Conservation (phyloP, 2,329 filamentous ascomycete species). For the Colletotrichum sp. region DNA sequence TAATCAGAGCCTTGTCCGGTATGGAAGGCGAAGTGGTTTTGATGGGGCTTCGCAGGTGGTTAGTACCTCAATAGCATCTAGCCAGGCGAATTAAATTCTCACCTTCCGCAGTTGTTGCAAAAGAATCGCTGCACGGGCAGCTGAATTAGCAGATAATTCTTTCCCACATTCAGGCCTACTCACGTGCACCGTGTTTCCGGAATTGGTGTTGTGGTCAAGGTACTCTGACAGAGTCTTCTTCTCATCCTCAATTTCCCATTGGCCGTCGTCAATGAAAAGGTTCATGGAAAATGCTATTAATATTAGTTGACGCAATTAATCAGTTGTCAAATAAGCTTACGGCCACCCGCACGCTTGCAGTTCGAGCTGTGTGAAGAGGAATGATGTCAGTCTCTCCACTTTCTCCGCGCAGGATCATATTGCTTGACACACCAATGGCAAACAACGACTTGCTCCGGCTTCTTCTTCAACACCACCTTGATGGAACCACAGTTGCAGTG, state of each 20-base stretch:
- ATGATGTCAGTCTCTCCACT: not conserved
- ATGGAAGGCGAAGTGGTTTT: not conserved
- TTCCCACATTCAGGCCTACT: not conserved
- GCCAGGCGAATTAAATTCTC: not conserved
- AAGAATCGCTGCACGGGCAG: not conserved
- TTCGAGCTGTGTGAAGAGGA: not conserved
- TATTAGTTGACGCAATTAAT: not conserved
- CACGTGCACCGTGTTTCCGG: slow-evolving; percentile 4
- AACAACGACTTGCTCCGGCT: not conserved
- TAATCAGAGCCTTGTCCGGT: not conserved
- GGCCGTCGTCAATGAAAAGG: not conserved
- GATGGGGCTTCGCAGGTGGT: not conserved
- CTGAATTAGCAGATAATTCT: not conserved
- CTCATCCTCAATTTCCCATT: not conserved
- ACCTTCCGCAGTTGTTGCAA: slow-evolving; percentile 14
- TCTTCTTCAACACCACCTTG: not conserved
- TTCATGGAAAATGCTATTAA: slow-evolving; percentile 6
- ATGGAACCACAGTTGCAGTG: slow-evolving; percentile 15
- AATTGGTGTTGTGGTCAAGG: slow-evolving; percentile 5
- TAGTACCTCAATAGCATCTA: not conserved
- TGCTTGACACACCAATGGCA: slow-evolving; percentile 5
- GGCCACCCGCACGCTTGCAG: slow-evolving; percentile 12
- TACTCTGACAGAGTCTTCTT: slow-evolving; percentile 2
- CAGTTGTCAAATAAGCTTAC: not conserved
- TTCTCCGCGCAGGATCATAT: not conserved